Base-by-base conservation (phyloP, 129 eudicot genomes). In the Arctium minus region DNA sequence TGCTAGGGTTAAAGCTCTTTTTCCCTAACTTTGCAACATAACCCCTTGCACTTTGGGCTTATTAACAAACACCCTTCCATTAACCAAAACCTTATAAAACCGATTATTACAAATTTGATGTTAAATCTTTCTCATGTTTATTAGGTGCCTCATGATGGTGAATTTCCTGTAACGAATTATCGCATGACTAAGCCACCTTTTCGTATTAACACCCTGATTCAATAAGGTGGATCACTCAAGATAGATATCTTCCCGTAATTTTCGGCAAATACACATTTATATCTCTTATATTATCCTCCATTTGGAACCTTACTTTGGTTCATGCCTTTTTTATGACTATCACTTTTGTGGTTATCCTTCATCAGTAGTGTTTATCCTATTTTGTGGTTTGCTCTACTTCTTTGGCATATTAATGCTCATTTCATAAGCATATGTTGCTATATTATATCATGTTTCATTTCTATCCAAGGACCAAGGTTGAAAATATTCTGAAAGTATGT, bases 141-240 rank as follows among this genome's bases (percentile, higher is more conserved):
- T 81, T 53, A 94, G 97, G 96, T 94, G 60, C 98, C 98, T 2
- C 88, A 97, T 39, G 97, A 92, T 88, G 97, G 98, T 79, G 98
- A 94, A 81, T 94, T 94, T 62, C 94, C 98, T 72, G 98, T 94
- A 62, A 94, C 92, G 98, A 94, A 94, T 86, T 94, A 94, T 53
- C 98, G 97, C 40, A 92, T 94, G 88, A 94, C 98, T 79, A 94
- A 92, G 89, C 97, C 98, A 53, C 98, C 97, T 29, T 94, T 94
- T 73, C 89, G 96, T 50, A 73, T 93, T 46, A 92, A 87, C 72
- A 87, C 96, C 44, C 80, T 94, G 73, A 92, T 94, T 73, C 97
- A 94, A 89, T 96, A 94, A 88, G 96, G 96, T 15, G 97, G 97
- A 78, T 46, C 93, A 1, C 96, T 90, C 39, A 92, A 90, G 96